Evolutionary conservation across 1,139 yeast genomes (phyloP), one percentile per base, ranked within the genome.

Genomic region (Sugiyamaella castrensis): DNA sequence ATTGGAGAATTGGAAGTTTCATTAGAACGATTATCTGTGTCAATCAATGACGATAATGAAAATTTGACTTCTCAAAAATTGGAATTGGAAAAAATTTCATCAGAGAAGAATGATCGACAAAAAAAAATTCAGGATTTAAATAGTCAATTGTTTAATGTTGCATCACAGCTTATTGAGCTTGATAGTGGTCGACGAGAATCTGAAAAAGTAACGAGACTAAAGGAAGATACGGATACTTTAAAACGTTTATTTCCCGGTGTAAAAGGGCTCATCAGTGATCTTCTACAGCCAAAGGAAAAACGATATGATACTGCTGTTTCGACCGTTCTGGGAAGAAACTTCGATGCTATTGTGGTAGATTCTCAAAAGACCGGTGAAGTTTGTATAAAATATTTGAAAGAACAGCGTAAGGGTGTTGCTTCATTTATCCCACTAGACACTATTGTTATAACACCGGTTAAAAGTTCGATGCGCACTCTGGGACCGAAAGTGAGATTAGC

Each of bases 371-470:
- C 84, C 15, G 98, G 97, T 1, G 81, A 84, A 51, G 84, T 82
- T 55, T 91, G 98, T 68, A 84, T 92, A 59, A 80, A 81, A 13
- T 84, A 84, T 50, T 72, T 92, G 65, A 87, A 89, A 59, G 95
- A 87, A 56, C 92, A 94, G 63, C 76, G 96, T 56, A 73, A 85
- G 10, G 97, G 98, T 42, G 77, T 80, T 11, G 91, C 92, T 1
- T 82, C 95, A 0, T 91, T 92, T 59, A 85, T 92, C 53, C 98
- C 98, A 0, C 71, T 92, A 47, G 95, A 89, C 61, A 77, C 91
- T 0, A 81, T 92, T 34, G 84, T 80, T n/a, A 73, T 78, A 3
- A 71, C 73, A 29, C 79, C 84, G 35, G 73, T 85, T 41, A 81
- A 79, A 55, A 63, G 71, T 5, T 74, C 75, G 40, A 70, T 84